phyloP scores from a whole-genome alignment of 129 eudicot genomes.

The Chrysanthemum lavandulifolium region DNA sequence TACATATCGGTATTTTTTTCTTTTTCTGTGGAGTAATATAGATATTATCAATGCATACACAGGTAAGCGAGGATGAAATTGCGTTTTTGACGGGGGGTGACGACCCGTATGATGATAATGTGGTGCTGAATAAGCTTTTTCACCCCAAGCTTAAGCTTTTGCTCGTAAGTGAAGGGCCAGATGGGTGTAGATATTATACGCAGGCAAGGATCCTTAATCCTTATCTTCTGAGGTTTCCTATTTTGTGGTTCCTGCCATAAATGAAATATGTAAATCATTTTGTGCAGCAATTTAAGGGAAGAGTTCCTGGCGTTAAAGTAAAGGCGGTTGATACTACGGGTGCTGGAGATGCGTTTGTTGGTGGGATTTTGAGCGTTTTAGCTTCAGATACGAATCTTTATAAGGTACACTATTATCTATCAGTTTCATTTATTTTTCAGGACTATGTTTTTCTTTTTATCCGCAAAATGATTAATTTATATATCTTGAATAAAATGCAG shows the following conservation, averaged over 20 bases:
- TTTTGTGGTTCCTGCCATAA: not conserved
- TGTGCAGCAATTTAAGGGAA: slow-evolving; percentile 41
- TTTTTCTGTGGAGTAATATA: not conserved
- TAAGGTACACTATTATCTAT: slow-evolving; percentile 31
- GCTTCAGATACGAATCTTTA: slow-evolving; percentile 58
- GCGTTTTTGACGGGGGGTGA: slow-evolving; percentile 51
- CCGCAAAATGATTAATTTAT: not conserved
- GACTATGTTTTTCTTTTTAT: too few species aligned
- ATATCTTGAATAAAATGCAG: slow-evolving; percentile 38
- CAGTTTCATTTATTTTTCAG: not conserved
- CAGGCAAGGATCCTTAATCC: slow-evolving; percentile 36
- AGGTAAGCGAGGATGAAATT: slow-evolving; percentile 61
- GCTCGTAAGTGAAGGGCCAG: slow-evolving; percentile 57
- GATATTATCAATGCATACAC: not conserved
- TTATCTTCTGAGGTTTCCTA: not conserved
- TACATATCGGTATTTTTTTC: not conserved
- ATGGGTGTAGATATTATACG: slow-evolving; percentile 61
- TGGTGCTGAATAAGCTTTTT: slow-evolving; percentile 44
- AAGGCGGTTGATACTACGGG: slow-evolving; percentile 45
- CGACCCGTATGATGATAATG: slow-evolving; percentile 40
- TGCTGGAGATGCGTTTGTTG: slow-evolving; percentile 49
- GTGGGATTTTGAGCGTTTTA: slow-evolving; percentile 56
- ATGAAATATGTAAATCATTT: slow-evolving; percentile 2
- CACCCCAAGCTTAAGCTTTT: slow-evolving; percentile 62
- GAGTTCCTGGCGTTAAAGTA: slow-evolving; percentile 40